Base-by-base conservation (phyloP, 2,329 filamentous ascomycete species). In the Fusarium sp. region DNA sequence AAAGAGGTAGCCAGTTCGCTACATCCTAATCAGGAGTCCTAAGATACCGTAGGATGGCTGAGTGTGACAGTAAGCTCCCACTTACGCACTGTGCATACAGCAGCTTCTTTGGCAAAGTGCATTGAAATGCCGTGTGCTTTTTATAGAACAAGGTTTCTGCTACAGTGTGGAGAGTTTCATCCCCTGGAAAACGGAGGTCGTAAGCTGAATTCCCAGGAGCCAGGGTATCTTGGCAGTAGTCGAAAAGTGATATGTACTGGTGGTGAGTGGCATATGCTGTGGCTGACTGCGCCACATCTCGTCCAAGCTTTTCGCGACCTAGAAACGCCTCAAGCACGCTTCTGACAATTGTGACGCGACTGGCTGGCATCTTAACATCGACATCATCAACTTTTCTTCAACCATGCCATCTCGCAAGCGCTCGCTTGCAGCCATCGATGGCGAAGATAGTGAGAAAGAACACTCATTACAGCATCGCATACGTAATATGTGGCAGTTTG, bases 401-500 rank as follows among this genome's bases (percentile, higher is more conserved):
- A 79, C 72, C n/a, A 79, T 79, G 78, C 67, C 77, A 61, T 75
- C 77, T 66, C 77, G 77, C 58, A 79, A 79, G 67, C 77, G 78
- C 58, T 73, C 75, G 39, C 56, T 76, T 51, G 68, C 59, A 36
- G 76, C 63, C 53, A 35, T 74, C 35, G 72, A 79, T 30, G 63
- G 57, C 39, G 74, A 66, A 5, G 69, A 63, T 62, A 48, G 32
- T 39, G 72, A 75, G 54, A 66, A 63, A n/a, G 64, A 70, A 42
- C 51, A 66, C 28, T 73, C 77, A 10, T 44, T 79, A 26, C 61
- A 97, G 35, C 85, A 90, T 66, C 91, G 88, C 74, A 89, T 98
- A 75, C 91, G 96, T 72, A 96, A 94, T 81, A 95, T 94, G 88
- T 98, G 96, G 95, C 93, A 98, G 82, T 98, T 98, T 83, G 94